Evolutionary conservation across 306 rosid species (phyloP).

Genomic region (Prinsepia uniflora): DNA sequence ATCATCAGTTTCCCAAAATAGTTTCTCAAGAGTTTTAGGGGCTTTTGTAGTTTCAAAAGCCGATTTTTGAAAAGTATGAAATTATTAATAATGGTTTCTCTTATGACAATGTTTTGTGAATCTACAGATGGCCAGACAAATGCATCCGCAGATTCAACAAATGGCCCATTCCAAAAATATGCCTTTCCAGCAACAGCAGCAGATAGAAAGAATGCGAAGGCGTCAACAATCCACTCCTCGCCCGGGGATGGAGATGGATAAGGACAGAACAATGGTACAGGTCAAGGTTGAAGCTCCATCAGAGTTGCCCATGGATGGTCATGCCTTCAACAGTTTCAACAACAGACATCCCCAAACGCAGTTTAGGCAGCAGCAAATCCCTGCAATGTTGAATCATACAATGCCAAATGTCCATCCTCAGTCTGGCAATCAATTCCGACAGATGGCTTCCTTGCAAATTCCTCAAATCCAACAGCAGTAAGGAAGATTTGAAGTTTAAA

Average conservation of each 20-base stretch:
- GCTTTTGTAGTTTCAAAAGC: background rate
- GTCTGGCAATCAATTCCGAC: conserved; percentile 63
- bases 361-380: conserved; percentile 71
- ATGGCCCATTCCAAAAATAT: conserved; percentile 43
- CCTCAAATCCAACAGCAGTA: conserved; percentile 75
- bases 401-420: conserved; percentile 64
- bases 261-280: conserved; percentile 80
- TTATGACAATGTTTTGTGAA: conserved; percentile 17
- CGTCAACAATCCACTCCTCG: conserved; percentile 58
- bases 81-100: background rate
- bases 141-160: conserved; percentile 77
- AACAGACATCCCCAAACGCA: conserved; percentile 67
- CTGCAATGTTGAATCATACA: conserved; percentile 60
- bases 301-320: conserved; percentile 59
- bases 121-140: conserved; percentile 57
- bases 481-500: conserved; percentile 30
- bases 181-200: conserved; percentile 52
- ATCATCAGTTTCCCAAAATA: background rate
- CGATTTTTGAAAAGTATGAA: background rate
- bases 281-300: conserved; percentile 76
- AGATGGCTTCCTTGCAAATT: conserved; percentile 53
- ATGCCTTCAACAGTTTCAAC: conserved; percentile 47
- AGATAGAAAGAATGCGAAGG: conserved; percentile 56
- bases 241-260: conserved; percentile 55
- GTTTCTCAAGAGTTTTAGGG: background rate